phyloP scores from a whole-genome alignment of 1,284 basidiomycete species.

The Cryptococcus maquisensis region DNA sequence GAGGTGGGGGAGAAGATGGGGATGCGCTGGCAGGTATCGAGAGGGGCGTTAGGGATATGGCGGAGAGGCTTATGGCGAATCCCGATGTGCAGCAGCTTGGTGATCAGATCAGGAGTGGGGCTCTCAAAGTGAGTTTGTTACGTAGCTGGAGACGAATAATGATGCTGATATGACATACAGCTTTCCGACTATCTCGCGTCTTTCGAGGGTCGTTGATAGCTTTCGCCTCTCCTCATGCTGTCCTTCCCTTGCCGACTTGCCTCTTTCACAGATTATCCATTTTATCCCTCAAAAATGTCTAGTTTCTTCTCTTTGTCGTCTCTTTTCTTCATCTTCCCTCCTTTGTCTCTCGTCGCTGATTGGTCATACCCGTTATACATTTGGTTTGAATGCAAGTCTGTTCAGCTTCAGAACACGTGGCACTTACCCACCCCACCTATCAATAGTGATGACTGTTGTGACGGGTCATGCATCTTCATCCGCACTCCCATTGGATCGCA shows the following conservation, averaged over 20 bases:
- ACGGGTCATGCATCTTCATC: too few relatives aligned
- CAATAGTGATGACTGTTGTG: too few relatives aligned
- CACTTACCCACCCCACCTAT: too few relatives aligned
- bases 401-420: too few relatives aligned
- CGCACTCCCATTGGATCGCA: too few relatives aligned
- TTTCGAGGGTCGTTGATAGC: conserved; percentile 5
- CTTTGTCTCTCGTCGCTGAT: too few relatives aligned
- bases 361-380: too few relatives aligned
- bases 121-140: conserved; percentile 67
- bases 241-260: background rate
- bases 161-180: background rate
- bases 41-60: conserved; percentile 71
- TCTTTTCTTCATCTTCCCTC: too few relatives aligned
- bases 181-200: conserved; percentile 14
- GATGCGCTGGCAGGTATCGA: conserved; percentile 63
- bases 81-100: conserved; percentile 86
- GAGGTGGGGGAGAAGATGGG: conserved; percentile 60
- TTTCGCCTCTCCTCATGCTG: background rate
- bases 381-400: too few relatives aligned
- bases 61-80: conserved; percentile 74
- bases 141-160: background rate
- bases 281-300: too few relatives aligned
- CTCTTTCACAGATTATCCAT: background rate
- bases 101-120: conserved; percentile 74
- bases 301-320: too few relatives aligned